phyloP scores from a whole-genome alignment of 331 rosid genomes.

The Malus hybrid region DNA sequence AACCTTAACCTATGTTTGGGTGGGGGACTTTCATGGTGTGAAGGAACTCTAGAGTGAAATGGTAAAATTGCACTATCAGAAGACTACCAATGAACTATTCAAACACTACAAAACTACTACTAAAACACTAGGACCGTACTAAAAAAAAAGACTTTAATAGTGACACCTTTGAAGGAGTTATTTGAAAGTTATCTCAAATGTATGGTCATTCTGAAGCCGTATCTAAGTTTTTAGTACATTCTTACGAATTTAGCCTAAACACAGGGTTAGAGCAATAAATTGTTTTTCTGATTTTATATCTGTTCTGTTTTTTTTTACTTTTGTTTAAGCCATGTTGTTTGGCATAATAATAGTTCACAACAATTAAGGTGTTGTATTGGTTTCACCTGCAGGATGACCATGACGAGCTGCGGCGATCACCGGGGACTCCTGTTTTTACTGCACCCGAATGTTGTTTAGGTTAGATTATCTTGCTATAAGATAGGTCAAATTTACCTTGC shows the following conservation, averaged over 20 bases:
- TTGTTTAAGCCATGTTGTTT: not conserved
- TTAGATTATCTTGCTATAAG: slow-evolving; percentile 10
- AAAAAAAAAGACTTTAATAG: not conserved
- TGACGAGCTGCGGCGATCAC: slow-evolving; percentile 94
- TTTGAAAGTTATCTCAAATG: no score
- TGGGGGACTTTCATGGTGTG: not conserved
- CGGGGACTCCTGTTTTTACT: slow-evolving; percentile 99
- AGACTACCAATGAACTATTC: not conserved
- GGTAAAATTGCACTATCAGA: not conserved
- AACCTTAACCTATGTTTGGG: not conserved
- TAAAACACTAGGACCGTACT: not conserved
- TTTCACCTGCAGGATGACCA: slow-evolving; percentile 66
- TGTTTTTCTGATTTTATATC: not conserved
- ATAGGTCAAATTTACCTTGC: slow-evolving; percentile 36
- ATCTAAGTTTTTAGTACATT: no score
- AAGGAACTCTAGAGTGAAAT: not conserved
- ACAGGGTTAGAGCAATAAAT: not conserved
- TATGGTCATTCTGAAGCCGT: no score
- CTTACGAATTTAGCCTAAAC: not conserved
- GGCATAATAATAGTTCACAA: not conserved
- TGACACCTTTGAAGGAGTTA: not conserved
- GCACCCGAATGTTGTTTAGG: slow-evolving; percentile 99
- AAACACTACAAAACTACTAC: not conserved
- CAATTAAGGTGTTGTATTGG: not conserved
- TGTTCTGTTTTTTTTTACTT: not conserved